These are phyloP conservation scores for Dissophora ornata DNA, from an alignment of 192 early-diverging fungal species.

Conservation along the genomic window DNA sequence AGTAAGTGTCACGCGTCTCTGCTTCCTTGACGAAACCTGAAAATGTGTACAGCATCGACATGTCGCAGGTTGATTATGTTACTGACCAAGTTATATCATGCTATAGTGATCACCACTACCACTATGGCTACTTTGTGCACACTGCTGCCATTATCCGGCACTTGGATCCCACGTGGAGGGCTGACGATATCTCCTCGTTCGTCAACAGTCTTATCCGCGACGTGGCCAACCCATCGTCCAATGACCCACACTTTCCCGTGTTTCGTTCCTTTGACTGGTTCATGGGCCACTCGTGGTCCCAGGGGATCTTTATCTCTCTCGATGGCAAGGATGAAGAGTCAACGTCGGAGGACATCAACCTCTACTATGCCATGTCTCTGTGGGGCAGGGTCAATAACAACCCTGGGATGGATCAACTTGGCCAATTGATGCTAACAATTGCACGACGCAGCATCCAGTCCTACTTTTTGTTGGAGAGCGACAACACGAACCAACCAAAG, in stretches of 20 bases:
- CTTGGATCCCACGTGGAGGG: conserved; percentile 31
- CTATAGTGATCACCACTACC: conserved; percentile 51
- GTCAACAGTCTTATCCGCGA: conserved; percentile 34
- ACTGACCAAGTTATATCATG: neutral
- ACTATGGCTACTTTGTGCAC: conserved; percentile 54
- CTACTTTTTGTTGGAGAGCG: conserved; percentile 50
- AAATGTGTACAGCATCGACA: neutral
- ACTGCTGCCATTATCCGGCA: conserved; percentile 46
- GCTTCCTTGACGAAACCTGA: too few species aligned
- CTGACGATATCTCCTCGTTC: conserved; percentile 1
- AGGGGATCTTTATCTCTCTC: conserved; percentile 39
- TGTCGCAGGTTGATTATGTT: too few species aligned
- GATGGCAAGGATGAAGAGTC: conserved; percentile 55
- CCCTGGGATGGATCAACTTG: conserved; percentile 15
- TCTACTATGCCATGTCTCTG: conserved; percentile 46
- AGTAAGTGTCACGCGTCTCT: conserved; percentile 44
- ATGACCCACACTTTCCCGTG: conserved; percentile 33
- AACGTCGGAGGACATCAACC: conserved; percentile 50
- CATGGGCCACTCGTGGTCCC: conserved; percentile 54
- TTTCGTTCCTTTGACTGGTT: conserved; percentile 53
- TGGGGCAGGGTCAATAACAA: conserved; percentile 23
- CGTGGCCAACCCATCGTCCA: conserved; percentile 32
- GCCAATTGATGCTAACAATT: conserved; percentile 43
- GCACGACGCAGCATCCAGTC: conserved; percentile 33
- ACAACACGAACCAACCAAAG: conserved; percentile 39